phyloP scores from a whole-genome alignment of 176 grass and related monocot species.

The Paspalum vaginatum region DNA sequence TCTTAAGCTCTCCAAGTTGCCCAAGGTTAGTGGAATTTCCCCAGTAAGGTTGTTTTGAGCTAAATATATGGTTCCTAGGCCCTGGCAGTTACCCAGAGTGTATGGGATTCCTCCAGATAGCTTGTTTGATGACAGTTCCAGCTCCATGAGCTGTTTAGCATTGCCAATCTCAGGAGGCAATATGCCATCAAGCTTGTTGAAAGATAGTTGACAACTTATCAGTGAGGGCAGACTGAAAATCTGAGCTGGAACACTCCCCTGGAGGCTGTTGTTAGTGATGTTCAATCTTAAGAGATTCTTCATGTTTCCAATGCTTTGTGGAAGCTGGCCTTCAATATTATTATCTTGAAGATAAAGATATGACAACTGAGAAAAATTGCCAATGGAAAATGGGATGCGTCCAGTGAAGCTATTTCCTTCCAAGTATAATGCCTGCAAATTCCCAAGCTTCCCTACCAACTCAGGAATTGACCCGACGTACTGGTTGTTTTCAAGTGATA shows the following conservation, averaged over 20 bases:
- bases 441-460: slow-evolving; percentile 23
- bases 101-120: slow-evolving; percentile 45
- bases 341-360: slow-evolving; percentile 25
- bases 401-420: slow-evolving; percentile 9
- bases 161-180: slow-evolving; percentile 20
- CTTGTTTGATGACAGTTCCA: slow-evolving; percentile 35
- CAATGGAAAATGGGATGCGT: slow-evolving; percentile 6
- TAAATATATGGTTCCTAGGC: slow-evolving; percentile 23
- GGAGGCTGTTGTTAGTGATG: slow-evolving; percentile 32
- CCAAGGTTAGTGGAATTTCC: slow-evolving; percentile 29
- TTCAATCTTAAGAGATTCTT: slow-evolving; percentile 17
- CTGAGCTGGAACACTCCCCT: slow-evolving; percentile 22
- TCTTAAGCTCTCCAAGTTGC: slow-evolving; percentile 16
- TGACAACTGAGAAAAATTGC: slow-evolving; percentile 30
- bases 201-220: slow-evolving; percentile 4
- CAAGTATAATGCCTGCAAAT: slow-evolving; percentile 27
- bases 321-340: not conserved
- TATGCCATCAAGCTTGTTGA: slow-evolving; percentile 11
- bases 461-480: slow-evolving; percentile 18
- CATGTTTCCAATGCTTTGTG: not conserved
- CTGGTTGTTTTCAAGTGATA: slow-evolving; percentile 34
- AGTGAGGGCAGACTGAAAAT: slow-evolving; percentile 19
- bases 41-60: slow-evolving; percentile 32
- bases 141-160: slow-evolving; percentile 1
- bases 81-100: slow-evolving; percentile 13